Percentiles rank a stretch among this genome's conserved stretches.
These are phyloP conservation scores for Rhizoclosmatium sp. DNA, from an alignment of 192 early-diverging fungal genomes.

Conservation along the genomic window DNA sequence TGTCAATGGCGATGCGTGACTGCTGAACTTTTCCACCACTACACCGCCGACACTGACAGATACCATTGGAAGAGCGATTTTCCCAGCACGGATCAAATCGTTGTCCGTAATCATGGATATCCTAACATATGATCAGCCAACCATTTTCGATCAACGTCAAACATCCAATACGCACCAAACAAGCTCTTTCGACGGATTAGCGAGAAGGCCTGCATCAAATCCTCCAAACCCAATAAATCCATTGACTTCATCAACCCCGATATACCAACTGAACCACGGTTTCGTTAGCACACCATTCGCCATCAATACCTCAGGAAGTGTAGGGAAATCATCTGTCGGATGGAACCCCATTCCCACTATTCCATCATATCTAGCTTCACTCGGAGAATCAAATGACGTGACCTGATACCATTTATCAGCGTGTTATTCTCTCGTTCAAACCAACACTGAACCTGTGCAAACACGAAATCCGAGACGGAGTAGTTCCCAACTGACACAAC, in stretches of 20 bases:
- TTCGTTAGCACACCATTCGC: background rate
- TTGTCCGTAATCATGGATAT: constrained; percentile 10
- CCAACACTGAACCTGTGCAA: constrained; percentile 9
- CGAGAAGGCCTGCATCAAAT: constrained; percentile 13
- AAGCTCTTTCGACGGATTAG: background rate
- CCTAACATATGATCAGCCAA: background rate
- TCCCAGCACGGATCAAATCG: constrained; percentile 11
- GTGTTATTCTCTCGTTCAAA: no score
- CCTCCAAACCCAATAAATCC: constrained; percentile 19
- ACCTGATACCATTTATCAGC: background rate
- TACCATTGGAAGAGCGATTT: constrained; percentile 9
- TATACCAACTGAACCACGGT: background rate
- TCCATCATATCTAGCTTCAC: background rate
- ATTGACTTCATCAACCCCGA: background rate
- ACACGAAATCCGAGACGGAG: constrained; percentile 2
- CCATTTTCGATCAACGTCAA: no score
- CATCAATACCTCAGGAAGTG: background rate
- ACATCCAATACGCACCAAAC: background rate
- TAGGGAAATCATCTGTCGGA: background rate
- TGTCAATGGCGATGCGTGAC: background rate
- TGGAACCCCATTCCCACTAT: constrained; percentile 34
- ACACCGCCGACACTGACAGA: background rate
- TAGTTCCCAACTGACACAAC: background rate
- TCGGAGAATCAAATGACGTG: background rate
- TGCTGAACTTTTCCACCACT: background rate